Conservation (phyloP, 257 asterid genomes). For the Scutellaria galericulata region DNA sequence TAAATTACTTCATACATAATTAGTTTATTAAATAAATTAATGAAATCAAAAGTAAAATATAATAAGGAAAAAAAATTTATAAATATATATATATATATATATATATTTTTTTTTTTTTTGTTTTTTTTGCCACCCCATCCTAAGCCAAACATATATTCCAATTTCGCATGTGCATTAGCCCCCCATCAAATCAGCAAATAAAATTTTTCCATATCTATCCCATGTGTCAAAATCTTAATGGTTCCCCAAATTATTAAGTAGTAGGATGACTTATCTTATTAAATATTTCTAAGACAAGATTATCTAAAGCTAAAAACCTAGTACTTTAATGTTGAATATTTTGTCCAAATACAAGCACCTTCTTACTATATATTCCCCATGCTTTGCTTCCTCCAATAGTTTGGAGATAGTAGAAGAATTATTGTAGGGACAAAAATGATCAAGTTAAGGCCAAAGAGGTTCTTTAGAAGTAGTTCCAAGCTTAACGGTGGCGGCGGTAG, state of each 20-base stretch:
- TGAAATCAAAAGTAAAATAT: no score
- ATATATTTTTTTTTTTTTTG: no score
- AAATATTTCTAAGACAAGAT: not conserved
- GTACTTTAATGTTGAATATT: slow-evolving; percentile 29
- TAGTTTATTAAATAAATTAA: slow-evolving; percentile 19
- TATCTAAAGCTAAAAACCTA: slow-evolving; percentile 25
- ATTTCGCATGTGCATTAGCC: slow-evolving; percentile 58
- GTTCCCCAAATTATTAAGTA: slow-evolving; percentile 27
- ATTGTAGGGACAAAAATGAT: slow-evolving; percentile 56
- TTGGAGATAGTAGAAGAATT: not conserved
- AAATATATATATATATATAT: no score
- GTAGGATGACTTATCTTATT: not conserved
- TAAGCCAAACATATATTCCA: slow-evolving; percentile 24
- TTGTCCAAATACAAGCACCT: slow-evolving; percentile 41
- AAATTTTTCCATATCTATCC: slow-evolving; percentile 22
- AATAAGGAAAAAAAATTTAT: not conserved
- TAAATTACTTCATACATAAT: slow-evolving; percentile 19
- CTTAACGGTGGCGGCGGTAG: not conserved
- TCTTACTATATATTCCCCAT: slow-evolving; percentile 42
- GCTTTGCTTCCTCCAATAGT: slow-evolving; percentile 16
- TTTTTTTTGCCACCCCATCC: no score
- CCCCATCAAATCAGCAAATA: slow-evolving; percentile 44
- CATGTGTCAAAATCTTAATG: slow-evolving; percentile 42
- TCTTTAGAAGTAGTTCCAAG: slow-evolving; percentile 59
- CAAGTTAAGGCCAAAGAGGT: slow-evolving; percentile 62